Percentiles rank a stretch among this genome's conserved stretches.
Evolutionary conservation across 2,329 filamentous ascomycete species (phyloP).

Genomic region (Hypoxylon sp.): DNA sequence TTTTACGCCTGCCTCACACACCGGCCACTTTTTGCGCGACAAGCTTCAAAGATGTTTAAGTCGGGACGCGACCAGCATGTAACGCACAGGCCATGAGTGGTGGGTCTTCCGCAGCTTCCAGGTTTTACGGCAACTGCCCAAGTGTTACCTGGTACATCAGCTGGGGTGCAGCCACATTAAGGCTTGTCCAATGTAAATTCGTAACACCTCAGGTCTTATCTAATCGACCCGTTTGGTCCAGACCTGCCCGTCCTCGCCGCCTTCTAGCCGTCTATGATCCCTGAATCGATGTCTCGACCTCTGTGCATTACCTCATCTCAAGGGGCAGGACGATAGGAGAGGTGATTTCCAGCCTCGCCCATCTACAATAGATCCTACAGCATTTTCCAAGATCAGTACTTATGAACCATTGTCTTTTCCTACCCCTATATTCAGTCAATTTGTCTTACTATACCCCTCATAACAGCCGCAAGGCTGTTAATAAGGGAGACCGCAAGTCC

Average conservation of each 20-base stretch:
- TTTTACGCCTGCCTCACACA: constrained; percentile 27
- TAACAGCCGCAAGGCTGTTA: constrained; percentile 19
- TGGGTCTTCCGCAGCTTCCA: constrained; percentile 10
- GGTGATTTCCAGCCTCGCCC: constrained; percentile 20
- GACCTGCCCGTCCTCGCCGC: constrained; percentile 24
- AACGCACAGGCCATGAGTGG: constrained; percentile 15
- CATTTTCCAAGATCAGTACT: constrained; percentile 35
- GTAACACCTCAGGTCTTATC: background rate
- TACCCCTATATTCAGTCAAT: constrained; percentile 22
- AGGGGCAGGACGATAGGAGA: constrained; percentile 33
- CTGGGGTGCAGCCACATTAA: constrained; percentile 37
- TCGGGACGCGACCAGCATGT: constrained; percentile 36
- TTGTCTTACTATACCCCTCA: constrained; percentile 41
- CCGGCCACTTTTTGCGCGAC: constrained; percentile 49
- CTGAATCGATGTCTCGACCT: constrained; percentile 47
- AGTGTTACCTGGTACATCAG: background rate
- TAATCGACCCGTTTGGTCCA: constrained; percentile 10
- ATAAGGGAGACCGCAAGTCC: constrained; percentile 20
- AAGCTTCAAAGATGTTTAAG: constrained; percentile 40
- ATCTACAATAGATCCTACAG: constrained; percentile 37
- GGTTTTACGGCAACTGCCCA: background rate
- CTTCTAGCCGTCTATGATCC: constrained; percentile 48
- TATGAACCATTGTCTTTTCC: constrained; percentile 18
- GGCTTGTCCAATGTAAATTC: background rate
- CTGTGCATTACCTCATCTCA: constrained; percentile 36